These are phyloP conservation scores for Vitis cinerea DNA, from an alignment of 164 flowering plant species.

Conservation along the genomic window DNA sequence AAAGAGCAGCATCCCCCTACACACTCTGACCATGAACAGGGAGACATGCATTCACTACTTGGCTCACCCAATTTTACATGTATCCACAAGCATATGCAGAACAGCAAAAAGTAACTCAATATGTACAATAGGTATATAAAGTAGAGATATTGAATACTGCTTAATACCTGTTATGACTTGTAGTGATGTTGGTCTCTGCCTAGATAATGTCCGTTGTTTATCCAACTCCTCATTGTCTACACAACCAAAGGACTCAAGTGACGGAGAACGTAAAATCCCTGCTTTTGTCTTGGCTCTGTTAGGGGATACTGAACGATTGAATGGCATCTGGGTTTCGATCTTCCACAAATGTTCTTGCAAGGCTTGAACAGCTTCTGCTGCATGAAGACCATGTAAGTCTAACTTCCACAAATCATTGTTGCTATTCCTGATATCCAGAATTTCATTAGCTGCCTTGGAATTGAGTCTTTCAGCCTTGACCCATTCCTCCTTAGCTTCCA, in stretches of 20 bases:
- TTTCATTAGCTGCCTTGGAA: slow-evolving; percentile 72
- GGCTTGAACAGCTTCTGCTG: slow-evolving; percentile 75
- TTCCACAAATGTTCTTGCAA: slow-evolving; percentile 52
- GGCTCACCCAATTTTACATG: too few relatives aligned
- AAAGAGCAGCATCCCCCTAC: too few relatives aligned
- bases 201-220: slow-evolving; percentile 23
- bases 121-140: not conserved
- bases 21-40: too few relatives aligned
- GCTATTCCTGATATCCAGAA: slow-evolving; percentile 54
- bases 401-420: slow-evolving; percentile 69
- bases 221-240: slow-evolving; percentile 21
- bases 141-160: not conserved
- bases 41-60: too few relatives aligned
- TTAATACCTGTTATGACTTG: slow-evolving; percentile 83
- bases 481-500: slow-evolving; percentile 66
- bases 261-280: slow-evolving; percentile 18
- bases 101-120: not conserved
- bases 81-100: too few relatives aligned
- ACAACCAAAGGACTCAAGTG: slow-evolving; percentile 24
- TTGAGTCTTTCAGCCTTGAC: slow-evolving; percentile 60
- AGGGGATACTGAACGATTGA: slow-evolving; percentile 26
- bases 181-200: slow-evolving; percentile 43
- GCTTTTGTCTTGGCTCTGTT: slow-evolving; percentile 20
- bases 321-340: slow-evolving; percentile 49
- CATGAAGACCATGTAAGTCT: slow-evolving; percentile 97